These are phyloP conservation scores for Arxiozyma heterogenica DNA, from an alignment of 1,139 yeast genomes.

Conservation along the genomic window DNA sequence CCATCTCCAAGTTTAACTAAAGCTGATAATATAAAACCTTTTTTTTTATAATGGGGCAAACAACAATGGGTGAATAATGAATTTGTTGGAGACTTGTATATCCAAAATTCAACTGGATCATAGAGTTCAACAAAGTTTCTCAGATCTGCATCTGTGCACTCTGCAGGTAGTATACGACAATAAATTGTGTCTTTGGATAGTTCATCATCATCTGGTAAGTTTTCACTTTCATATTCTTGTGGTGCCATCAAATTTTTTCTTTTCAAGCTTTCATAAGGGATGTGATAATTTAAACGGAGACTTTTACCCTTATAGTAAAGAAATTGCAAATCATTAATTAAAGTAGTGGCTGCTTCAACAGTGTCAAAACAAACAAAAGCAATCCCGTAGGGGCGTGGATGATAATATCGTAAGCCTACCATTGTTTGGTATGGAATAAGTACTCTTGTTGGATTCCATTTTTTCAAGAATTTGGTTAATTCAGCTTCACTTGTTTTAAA, in stretches of 20 bases:
- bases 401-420: conserved; percentile 36
- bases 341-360: conserved; percentile 42
- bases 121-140: conserved; percentile 39
- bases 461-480: conserved; percentile 37
- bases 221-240: neutral
- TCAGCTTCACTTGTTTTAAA: conserved; percentile 47
- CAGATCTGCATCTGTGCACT: conserved; percentile 36
- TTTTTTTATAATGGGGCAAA: neutral
- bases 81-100: conserved; percentile 29
- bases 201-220: conserved; percentile 13
- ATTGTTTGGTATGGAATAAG: conserved; percentile 48
- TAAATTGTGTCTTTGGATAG: conserved; percentile 45
- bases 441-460: conserved; percentile 33
- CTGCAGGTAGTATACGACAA: conserved; percentile 39
- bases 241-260: neutral
- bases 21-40: neutral
- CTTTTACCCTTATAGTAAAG: conserved; percentile 35
- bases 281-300: conserved; percentile 34
- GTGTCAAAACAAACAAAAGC: conserved; percentile 57
- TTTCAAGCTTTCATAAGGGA: conserved; percentile 32
- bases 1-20: neutral
- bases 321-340: conserved; percentile 37
- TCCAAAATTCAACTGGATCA: conserved; percentile 40
- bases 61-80: neutral
- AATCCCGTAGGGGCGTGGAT: conserved; percentile 46